These are phyloP conservation scores for Umbelopsis ramanniana DNA, from an alignment of 192 early-diverging fungal genomes.

Conservation along the genomic window DNA sequence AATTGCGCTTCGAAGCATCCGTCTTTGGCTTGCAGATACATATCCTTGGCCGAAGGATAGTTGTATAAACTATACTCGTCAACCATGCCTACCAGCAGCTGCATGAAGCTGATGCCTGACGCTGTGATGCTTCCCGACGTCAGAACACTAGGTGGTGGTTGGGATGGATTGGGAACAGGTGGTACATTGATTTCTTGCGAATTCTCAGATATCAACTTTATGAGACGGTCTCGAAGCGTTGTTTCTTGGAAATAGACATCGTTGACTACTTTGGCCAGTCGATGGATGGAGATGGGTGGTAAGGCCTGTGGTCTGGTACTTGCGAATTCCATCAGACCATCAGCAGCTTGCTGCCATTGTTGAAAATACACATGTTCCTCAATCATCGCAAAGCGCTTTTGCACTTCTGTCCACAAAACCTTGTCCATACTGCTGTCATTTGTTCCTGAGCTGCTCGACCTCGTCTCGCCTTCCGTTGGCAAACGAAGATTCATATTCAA, in stretches of 20 bases:
- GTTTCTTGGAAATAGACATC: not conserved
- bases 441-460: not conserved
- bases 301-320: not conserved
- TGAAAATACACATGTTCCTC: constrained; percentile 15
- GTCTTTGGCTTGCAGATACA: constrained; percentile 14
- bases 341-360: constrained; percentile 8
- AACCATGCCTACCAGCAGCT: not conserved
- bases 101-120: not conserved
- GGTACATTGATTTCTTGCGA: not conserved
- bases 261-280: not conserved
- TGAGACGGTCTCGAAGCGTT: not conserved
- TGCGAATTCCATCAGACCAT: constrained; percentile 3
- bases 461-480: not conserved
- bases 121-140: constrained; percentile 16
- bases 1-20: constrained; percentile 7
- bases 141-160: not conserved
- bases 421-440: constrained; percentile 3
- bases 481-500: not conserved
- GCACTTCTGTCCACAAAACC: constrained; percentile 1
- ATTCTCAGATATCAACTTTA: not conserved
- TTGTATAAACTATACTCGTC: constrained; percentile 6
- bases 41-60: not conserved
- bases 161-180: not conserved
- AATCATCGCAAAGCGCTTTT: constrained; percentile 2
- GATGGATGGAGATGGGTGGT: not conserved